phyloP scores from a whole-genome alignment of 768 basidiomycete genomes.

The Guyanaporus albipodus region DNA sequence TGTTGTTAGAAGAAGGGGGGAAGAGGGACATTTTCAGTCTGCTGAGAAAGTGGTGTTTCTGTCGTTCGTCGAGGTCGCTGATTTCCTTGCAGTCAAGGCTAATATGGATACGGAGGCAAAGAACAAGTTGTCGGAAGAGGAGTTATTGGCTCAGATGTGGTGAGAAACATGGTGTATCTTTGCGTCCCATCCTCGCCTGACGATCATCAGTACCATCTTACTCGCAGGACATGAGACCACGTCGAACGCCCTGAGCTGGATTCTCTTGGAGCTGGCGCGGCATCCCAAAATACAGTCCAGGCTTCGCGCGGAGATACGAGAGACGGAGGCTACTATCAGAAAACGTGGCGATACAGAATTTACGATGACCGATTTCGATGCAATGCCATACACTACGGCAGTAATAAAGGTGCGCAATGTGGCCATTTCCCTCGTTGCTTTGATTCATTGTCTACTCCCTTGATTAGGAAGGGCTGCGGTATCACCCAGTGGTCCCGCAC shows the following conservation, averaged over 20 bases:
- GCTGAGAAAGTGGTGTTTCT: slow-evolving; percentile 31
- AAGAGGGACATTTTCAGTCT: slow-evolving; percentile 27
- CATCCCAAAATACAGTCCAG: slow-evolving; percentile 54
- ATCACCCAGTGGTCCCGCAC: slow-evolving; percentile 49
- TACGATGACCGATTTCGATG: slow-evolving; percentile 43
- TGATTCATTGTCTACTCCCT: not conserved
- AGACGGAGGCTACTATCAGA: slow-evolving; percentile 4
- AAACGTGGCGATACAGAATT: slow-evolving; percentile 12
- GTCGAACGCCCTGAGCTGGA: slow-evolving; percentile 56
- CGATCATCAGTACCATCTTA: slow-evolving; percentile 38
- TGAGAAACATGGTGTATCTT: slow-evolving; percentile 4
- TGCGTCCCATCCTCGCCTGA: not conserved
- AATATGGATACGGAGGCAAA: slow-evolving; percentile 28
- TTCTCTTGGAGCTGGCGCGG: slow-evolving; percentile 57
- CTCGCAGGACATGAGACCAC: slow-evolving; percentile 60
- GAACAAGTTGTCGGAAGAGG: slow-evolving; percentile 20
- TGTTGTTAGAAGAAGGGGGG: slow-evolving; percentile 13
- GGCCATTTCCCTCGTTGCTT: slow-evolving; percentile 26
- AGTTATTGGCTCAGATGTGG: slow-evolving; percentile 19
- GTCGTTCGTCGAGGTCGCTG: not conserved
- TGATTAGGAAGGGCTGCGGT: slow-evolving; percentile 44
- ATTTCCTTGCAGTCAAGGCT: slow-evolving; percentile 19
- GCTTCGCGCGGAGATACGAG: slow-evolving; percentile 41
- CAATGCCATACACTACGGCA: slow-evolving; percentile 44
- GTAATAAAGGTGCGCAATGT: slow-evolving; percentile 28